Conservation (phyloP, 2,329 filamentous ascomycete genomes). For the Calonectria hawksworthii region DNA sequence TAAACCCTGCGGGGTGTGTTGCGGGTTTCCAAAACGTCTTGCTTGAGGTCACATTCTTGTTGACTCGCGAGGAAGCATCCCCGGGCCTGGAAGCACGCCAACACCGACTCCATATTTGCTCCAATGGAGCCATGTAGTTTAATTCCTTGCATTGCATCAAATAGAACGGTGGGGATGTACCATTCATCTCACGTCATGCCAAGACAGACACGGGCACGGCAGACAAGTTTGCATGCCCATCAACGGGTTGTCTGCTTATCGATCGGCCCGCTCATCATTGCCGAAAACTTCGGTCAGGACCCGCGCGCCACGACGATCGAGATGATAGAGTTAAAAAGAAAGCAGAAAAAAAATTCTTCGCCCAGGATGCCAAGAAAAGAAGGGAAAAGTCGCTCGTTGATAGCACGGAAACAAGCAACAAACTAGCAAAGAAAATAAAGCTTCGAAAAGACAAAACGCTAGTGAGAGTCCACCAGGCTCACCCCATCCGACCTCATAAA, state of each 20-base stretch:
- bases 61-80: not conserved
- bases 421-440: not conserved
- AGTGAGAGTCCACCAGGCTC: not conserved
- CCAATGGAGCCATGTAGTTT: slow-evolving; percentile 7
- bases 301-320: not conserved
- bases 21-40: not conserved
- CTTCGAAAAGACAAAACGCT: not conserved
- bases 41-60: not conserved
- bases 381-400: not conserved
- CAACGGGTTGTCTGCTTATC: not conserved
- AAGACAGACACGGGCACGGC: not conserved
- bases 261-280: not conserved
- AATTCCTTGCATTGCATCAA: slow-evolving; percentile 13
- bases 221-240: not conserved
- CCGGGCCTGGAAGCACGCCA: not conserved
- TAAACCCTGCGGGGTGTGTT: not conserved
- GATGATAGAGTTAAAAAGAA: too few species aligned
- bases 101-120: not conserved
- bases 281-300: not conserved
- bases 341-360: not conserved
- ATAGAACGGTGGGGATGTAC: slow-evolving; percentile 12
- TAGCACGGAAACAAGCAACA: not conserved
- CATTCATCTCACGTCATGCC: slow-evolving; percentile 8
- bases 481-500: slow-evolving; percentile 3
- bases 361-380: not conserved